Evolutionary conservation across 2,329 filamentous ascomycete species (phyloP), one percentile per base, ranked within the genome.

Genomic region (Zymoseptoria passerinii): DNA sequence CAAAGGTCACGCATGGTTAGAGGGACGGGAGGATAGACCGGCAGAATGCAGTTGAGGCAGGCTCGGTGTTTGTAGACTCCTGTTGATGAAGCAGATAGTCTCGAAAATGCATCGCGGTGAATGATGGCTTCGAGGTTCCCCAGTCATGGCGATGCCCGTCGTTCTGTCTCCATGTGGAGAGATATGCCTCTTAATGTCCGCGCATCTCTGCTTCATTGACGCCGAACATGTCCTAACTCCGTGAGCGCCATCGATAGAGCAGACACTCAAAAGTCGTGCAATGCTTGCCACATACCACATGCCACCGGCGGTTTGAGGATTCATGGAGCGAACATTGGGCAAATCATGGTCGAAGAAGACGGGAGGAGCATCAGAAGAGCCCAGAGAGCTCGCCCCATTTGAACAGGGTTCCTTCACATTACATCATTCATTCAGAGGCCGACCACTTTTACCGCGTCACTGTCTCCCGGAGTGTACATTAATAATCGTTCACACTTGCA

Each of bases 1-100:
- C 69, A 67, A 77, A 79, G 62, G 75, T 80, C 40, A 75, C 70
- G 13, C 74, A 77, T 63, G 78, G 78, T 63, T 79, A 61, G 65
- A 28, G 18, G 9, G 19, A n/a, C n/a, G n/a, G 8, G 10, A 18
- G n/a, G 23, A 28, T 48, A 28, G 52, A 20, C n/a, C n/a, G 10
- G 2, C 18, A 13, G 9, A 28, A 44, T 53, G 2, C 28, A 51
- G 7, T 7, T 7, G 49, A 23, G 49, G 27, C 19, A 16, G 18
- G 44, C 44, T 5, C 44, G 2, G 16, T 48, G 18, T 18, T n/a
- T 4, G 27, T 13, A 7, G 19, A 51, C 20, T n/a, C 18, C 28
- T 53, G 28, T 23, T 13, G 19, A n/a, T 6, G 50, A 52, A 28
- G 28, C 13, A 18, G 28, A 53, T 18, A 40, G n/a, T 53, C 18